A percentile compares a stretch with the other conserved stretches of the same genome.
These are phyloP conservation scores for Omphalotus olearius DNA, from an alignment of 1,284 basidiomycete species.

Conservation along the genomic window DNA sequence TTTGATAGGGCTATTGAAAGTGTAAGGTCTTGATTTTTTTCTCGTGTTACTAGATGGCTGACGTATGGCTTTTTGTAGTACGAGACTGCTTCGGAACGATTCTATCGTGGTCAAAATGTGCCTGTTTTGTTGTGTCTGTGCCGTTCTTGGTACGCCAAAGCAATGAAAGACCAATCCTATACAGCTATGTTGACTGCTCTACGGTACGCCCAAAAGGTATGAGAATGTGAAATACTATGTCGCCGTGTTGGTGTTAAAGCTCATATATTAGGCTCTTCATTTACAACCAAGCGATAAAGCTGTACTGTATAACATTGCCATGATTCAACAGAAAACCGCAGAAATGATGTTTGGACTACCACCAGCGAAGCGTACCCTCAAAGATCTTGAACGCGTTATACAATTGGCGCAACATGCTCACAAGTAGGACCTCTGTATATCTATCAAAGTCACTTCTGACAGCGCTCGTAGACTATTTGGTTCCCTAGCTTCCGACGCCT, in stretches of 20 bases:
- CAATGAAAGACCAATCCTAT: slow-evolving; percentile 82
- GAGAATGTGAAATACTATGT: slow-evolving; percentile 15
- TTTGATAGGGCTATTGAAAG: slow-evolving; percentile 92
- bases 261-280: slow-evolving; percentile 61
- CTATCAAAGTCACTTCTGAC: background rate
- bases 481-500: slow-evolving; percentile 71
- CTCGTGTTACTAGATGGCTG: background rate
- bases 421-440: slow-evolving; percentile 46
- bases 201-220: slow-evolving; percentile 72
- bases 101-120: slow-evolving; percentile 68
- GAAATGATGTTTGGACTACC: slow-evolving; percentile 79
- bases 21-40: slow-evolving; percentile 48
- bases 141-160: slow-evolving; percentile 89
- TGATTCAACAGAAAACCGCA: slow-evolving; percentile 93
- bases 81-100: slow-evolving; percentile 77
- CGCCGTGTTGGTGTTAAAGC: slow-evolving; percentile 1
- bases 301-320: slow-evolving; percentile 89
- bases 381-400: slow-evolving; percentile 75
- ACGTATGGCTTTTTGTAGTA: slow-evolving; percentile 50
- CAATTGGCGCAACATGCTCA: slow-evolving; percentile 86
- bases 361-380: slow-evolving; percentile 72
- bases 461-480: slow-evolving; percentile 64
- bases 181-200: slow-evolving; percentile 77
- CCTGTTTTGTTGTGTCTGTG: slow-evolving; percentile 79
- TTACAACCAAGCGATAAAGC: slow-evolving; percentile 84